Percentiles rank a stretch among this genome's conserved stretches.
phyloP scores from a whole-genome alignment of 129 eudicot genomes.

The Chrysanthemum lavandulifolium region DNA sequence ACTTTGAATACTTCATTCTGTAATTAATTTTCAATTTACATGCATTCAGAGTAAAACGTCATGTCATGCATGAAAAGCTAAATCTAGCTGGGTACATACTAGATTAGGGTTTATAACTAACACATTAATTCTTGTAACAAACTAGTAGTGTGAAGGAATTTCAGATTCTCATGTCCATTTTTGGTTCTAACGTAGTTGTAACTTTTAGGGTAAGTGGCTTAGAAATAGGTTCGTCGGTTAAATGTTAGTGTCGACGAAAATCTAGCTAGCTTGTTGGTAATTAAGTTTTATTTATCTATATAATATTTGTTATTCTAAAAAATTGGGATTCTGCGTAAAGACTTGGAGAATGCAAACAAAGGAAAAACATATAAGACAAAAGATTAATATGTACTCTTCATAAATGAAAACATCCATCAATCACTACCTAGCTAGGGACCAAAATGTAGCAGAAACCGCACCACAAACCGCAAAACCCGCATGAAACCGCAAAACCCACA shows the following conservation, averaged over 20 bases:
- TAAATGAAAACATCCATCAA: not conserved
- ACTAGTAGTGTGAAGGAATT: too few relatives aligned
- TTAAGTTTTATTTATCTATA: too few relatives aligned
- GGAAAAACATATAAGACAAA: conserved; percentile 1
- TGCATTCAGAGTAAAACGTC: conserved; percentile 10
- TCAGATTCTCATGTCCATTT: too few relatives aligned
- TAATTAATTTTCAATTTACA: conserved; percentile 20
- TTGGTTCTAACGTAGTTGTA: too few relatives aligned
- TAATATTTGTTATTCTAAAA: too few relatives aligned
- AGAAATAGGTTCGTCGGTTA: not conserved
- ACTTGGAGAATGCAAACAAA: conserved; percentile 17
- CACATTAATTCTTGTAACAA: not conserved
- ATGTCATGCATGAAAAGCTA: conserved; percentile 22
- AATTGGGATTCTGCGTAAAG: not conserved
- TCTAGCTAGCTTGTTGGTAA: too few relatives aligned
- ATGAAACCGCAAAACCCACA: too few relatives aligned
- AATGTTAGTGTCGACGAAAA: too few relatives aligned
- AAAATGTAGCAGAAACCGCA: too few relatives aligned
- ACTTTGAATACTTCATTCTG: conserved; percentile 21
- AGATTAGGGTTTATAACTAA: conserved; percentile 8
- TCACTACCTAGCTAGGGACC: not conserved
- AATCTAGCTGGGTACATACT: not conserved
- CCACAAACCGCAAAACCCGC: too few relatives aligned
- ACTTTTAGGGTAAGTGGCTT: too few relatives aligned
- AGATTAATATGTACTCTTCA: not conserved